phyloP scores from a whole-genome alignment of 148 eudicot genomes.

The Spergularia bocconei region DNA sequence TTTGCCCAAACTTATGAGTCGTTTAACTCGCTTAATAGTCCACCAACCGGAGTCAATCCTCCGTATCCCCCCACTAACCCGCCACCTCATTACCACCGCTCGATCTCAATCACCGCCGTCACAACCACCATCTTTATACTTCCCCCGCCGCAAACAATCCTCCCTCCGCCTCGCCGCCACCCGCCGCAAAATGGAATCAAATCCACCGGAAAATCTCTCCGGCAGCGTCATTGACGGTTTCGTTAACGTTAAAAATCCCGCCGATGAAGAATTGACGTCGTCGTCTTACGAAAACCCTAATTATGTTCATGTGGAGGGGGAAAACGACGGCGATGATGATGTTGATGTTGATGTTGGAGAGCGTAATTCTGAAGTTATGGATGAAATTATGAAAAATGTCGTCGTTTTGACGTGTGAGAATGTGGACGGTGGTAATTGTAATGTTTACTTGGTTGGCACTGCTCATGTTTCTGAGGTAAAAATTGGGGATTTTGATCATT shows the following conservation, averaged over 20 bases:
- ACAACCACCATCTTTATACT: background rate
- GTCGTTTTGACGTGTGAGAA: conserved; percentile 56
- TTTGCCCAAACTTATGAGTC: conserved; percentile 23
- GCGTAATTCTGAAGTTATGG: conserved; percentile 28
- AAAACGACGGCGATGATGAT: conserved; percentile 18
- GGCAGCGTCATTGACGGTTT: conserved; percentile 38
- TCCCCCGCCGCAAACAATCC: conserved; percentile 4
- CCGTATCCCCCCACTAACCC: background rate
- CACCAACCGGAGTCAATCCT: conserved; percentile 21
- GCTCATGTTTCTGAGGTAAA: conserved; percentile 89
- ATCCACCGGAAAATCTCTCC: conserved; percentile 30
- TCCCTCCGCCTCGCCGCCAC: conserved; percentile 3
- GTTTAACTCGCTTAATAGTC: conserved; percentile 24
- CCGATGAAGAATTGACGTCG: background rate
- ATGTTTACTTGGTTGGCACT: conserved; percentile 80
- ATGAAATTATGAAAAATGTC: conserved; percentile 51
- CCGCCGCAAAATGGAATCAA: conserved; percentile 30
- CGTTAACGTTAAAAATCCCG: conserved; percentile 36
- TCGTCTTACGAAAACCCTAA: conserved; percentile 14
- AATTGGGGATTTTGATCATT: background rate
- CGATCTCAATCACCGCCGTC: conserved; percentile 16
- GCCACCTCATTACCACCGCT: conserved; percentile 8
- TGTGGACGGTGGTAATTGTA: conserved; percentile 57
- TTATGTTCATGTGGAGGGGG: conserved; percentile 20
- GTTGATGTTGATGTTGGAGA: conserved; percentile 18